Evolutionary conservation across 2,329 filamentous ascomycete genomes (phyloP).

Genomic region (Aspergillus aculeatus): DNA sequence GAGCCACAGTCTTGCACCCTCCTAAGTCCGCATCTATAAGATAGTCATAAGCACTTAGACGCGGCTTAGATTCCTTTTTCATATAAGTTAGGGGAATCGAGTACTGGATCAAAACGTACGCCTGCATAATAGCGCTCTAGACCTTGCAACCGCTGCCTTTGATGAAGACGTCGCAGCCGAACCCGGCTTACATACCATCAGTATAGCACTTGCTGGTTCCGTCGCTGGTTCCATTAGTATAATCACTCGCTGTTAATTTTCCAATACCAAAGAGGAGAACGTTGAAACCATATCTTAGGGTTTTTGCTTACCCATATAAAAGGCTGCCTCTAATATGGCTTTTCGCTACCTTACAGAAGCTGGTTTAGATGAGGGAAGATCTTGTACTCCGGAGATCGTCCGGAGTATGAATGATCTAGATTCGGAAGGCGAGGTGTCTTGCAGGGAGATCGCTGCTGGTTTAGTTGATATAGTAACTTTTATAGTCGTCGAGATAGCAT

Average conservation of each 20-base stretch:
- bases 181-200: slow-evolving; percentile 8
- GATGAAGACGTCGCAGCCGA: slow-evolving; percentile 14
- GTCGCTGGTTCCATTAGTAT: background rate
- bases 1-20: slow-evolving; percentile 8
- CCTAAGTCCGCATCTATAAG: background rate
- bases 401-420: too few species aligned
- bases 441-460: too few species aligned
- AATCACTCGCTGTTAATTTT: background rate
- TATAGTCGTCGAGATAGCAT: too few species aligned
- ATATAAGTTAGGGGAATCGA: background rate
- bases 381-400: too few species aligned
- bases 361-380: background rate
- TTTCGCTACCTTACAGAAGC: slow-evolving; percentile 13
- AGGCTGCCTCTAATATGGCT: background rate
- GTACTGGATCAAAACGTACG: slow-evolving; percentile 1
- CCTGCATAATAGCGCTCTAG: background rate
- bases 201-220: slow-evolving; percentile 10
- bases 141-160: slow-evolving; percentile 9
- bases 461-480: too few species aligned
- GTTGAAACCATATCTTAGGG: too few species aligned
- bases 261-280: too few species aligned
- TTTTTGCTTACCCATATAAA: slow-evolving; percentile 4
- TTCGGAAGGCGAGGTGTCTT: too few species aligned
- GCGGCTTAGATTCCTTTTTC: too few species aligned
- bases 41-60: slow-evolving; percentile 12